Conservation (phyloP, 306 rosid genomes). For the Gastrolobium villosum region DNA sequence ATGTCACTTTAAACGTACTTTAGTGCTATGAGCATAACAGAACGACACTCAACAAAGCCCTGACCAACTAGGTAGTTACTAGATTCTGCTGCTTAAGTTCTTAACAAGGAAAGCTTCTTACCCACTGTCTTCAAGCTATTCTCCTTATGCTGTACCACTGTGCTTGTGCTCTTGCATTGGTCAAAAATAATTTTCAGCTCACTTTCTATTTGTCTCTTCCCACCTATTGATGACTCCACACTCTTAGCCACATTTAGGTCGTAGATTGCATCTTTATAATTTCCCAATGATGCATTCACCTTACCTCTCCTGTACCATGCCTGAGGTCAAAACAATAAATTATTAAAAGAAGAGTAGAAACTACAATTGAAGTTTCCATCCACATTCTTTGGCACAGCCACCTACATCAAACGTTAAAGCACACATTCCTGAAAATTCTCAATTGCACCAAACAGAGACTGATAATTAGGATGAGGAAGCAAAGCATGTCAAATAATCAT, state of each 20-base stretch:
- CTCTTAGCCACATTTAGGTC: constrained; percentile 76
- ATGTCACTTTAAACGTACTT: constrained; percentile 35
- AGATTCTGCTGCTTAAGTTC: constrained; percentile 24
- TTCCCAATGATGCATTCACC: constrained; percentile 70
- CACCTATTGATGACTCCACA: constrained; percentile 66
- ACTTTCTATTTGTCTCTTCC: constrained; percentile 74
- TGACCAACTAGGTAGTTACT: constrained; percentile 35
- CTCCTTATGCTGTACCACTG: constrained; percentile 49
- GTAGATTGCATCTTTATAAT: constrained; percentile 67
- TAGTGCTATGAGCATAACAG: constrained; percentile 28
- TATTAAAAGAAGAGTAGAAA: constrained; percentile 34
- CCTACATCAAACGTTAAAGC: constrained; percentile 11
- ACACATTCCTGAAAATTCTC: constrained; percentile 31
- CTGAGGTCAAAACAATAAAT: constrained; percentile 49
- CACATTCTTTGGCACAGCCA: constrained; percentile 14
- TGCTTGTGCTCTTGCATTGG: constrained; percentile 47
- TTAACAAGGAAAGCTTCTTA: constrained; percentile 54
- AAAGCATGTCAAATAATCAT: constrained; percentile 27
- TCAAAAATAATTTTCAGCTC: constrained; percentile 67
- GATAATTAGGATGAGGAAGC: constrained; percentile 31
- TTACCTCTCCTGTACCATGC: constrained; percentile 94
- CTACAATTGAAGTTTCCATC: constrained; percentile 38
- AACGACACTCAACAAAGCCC: constrained; percentile 30
- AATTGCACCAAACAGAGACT: constrained; percentile 6
- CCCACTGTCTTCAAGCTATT: constrained; percentile 57